These are phyloP conservation scores for Cyberlindnera meyerae DNA, from an alignment of 805 yeast genomes.

Conservation along the genomic window DNA sequence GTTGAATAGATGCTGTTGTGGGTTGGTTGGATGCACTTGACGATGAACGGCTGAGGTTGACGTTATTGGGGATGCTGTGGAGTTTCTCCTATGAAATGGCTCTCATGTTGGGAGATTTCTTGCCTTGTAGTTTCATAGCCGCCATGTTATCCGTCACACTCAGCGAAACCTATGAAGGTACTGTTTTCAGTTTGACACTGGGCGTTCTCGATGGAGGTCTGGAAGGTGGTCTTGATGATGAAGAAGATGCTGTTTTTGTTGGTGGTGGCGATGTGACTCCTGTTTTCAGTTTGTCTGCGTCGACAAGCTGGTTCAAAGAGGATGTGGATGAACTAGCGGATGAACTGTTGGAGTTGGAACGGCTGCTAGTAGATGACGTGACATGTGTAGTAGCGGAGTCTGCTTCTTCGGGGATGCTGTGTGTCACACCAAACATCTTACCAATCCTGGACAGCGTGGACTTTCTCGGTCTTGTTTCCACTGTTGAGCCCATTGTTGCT, in stretches of 20 bases:
- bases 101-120: constrained; percentile 11
- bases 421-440: constrained; percentile 24
- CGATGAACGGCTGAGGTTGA: constrained; percentile 21
- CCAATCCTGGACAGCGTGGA: constrained; percentile 28
- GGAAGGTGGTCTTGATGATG: constrained; percentile 17
- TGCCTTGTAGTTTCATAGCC: constrained; percentile 8
- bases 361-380: constrained; percentile 2
- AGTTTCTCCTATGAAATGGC: constrained; percentile 6
- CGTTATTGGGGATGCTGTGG: constrained; percentile 8
- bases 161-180: background rate
- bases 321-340: constrained; percentile 14
- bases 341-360: constrained; percentile 8
- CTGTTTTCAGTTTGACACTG: constrained; percentile 9
- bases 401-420: constrained; percentile 11
- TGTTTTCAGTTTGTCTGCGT: constrained; percentile 6
- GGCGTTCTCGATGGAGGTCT: constrained; percentile 18
- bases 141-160: constrained; percentile 5
- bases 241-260: constrained; percentile 5
- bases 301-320: constrained; percentile 13
- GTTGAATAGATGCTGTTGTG: no score
- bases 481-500: constrained; percentile 9
- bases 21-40: constrained; percentile 18
- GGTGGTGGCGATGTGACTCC: constrained; percentile 6
- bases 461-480: constrained; percentile 21
- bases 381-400: background rate